Conservation (phyloP, 164 flowering plant genomes). For the Akebia trifoliata region DNA sequence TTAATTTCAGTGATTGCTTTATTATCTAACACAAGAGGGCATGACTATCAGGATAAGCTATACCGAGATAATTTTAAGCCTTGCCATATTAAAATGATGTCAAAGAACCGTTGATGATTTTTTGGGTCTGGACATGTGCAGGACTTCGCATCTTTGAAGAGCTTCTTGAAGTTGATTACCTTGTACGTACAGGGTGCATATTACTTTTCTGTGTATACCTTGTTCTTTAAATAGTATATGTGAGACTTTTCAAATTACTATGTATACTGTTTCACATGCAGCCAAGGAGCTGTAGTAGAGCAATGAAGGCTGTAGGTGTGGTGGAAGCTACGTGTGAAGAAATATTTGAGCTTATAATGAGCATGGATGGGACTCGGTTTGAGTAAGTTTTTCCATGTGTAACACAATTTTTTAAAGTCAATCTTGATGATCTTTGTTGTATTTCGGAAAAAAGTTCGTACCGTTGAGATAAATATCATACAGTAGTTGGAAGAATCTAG, state of each 20-base stretch:
- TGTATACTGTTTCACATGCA: constrained; percentile 27
- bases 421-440: not conserved
- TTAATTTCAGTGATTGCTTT: not conserved
- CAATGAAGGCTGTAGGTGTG: constrained; percentile 99
- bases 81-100: not conserved
- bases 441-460: no score
- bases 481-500: no score
- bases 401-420: not conserved
- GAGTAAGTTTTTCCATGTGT: constrained; percentile 57
- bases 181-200: constrained; percentile 44
- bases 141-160: constrained; percentile 99
- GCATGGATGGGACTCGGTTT: constrained; percentile 96
- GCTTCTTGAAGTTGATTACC: constrained; percentile 95
- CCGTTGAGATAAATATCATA: no score
- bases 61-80: not conserved
- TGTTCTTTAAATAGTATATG: not conserved
- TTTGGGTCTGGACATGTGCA: constrained; percentile 27
- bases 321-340: constrained; percentile 98
- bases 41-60: constrained; percentile 1
- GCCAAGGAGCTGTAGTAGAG: constrained; percentile 99
- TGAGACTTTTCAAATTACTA: constrained; percentile 4
- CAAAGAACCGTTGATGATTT: not conserved
- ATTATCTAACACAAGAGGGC: not conserved
- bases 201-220: constrained; percentile 1
- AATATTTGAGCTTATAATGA: constrained; percentile 97